These are phyloP conservation scores for Jamesozyma lodderae DNA, from an alignment of 805 yeast genomes.

Conservation along the genomic window DNA sequence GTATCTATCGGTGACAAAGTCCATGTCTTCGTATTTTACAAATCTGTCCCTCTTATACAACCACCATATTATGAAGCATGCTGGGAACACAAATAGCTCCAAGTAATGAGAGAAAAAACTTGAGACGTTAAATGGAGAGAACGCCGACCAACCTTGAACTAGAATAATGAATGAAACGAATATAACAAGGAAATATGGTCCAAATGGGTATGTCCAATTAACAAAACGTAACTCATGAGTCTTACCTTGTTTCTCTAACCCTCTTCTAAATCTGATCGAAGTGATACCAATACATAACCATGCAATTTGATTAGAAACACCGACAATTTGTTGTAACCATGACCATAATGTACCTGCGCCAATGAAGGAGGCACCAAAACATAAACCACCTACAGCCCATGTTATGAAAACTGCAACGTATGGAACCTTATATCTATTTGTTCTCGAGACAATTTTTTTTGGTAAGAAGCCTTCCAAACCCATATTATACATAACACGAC, in stretches of 20 bases:
- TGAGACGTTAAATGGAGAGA: conserved; percentile 37
- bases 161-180: conserved; percentile 37
- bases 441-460: conserved; percentile 28
- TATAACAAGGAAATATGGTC: conserved; percentile 39
- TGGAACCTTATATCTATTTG: conserved; percentile 39
- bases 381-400: conserved; percentile 46
- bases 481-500: conserved; percentile 41
- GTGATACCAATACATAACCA: conserved; percentile 43
- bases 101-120: conserved; percentile 39
- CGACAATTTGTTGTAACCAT: conserved; percentile 45
- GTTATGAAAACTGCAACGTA: conserved; percentile 43
- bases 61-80: conserved; percentile 37
- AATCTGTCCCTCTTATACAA: conserved; percentile 34
- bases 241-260: conserved; percentile 36
- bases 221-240: conserved; percentile 34
- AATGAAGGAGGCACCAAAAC: conserved; percentile 51
- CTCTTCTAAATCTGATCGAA: conserved; percentile 42
- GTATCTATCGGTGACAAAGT: conserved; percentile 44
- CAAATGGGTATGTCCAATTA: conserved; percentile 46
- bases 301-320: conserved; percentile 43
- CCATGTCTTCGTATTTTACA: conserved; percentile 40
- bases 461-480: conserved; percentile 38
- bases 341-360: conserved; percentile 46
- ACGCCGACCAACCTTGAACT: conserved; percentile 47
- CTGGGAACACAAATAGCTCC: conserved; percentile 41